Percentiles rank a stretch among this genome's conserved stretches.
phyloP scores from a whole-genome alignment of 2,329 filamentous ascomycete genomes.

The Cladosporium sp. region DNA sequence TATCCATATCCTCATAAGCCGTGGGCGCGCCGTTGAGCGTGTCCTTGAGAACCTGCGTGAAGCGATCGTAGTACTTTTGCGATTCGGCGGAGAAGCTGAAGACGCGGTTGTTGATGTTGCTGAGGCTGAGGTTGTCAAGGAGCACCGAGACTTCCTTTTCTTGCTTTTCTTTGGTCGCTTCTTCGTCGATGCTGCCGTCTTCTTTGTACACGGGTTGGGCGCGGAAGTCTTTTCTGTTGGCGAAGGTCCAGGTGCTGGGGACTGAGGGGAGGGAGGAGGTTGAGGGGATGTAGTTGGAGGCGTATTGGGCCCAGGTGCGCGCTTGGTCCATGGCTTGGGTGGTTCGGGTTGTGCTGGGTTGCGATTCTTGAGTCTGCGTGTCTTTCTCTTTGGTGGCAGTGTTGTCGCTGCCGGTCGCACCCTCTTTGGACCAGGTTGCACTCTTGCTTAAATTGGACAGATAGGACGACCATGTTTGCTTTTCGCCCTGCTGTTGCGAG shows the following conservation, averaged over 20 bases:
- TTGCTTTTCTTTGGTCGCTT: constrained; percentile 48
- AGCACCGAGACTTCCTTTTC: constrained; percentile 70
- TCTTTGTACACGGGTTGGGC: constrained; percentile 33
- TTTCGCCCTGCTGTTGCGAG: constrained; percentile 28
- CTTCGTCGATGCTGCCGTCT: constrained; percentile 34
- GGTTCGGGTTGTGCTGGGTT: not conserved
- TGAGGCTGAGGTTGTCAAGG: constrained; percentile 78
- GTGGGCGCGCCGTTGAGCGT: constrained; percentile 88
- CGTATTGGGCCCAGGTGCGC: constrained; percentile 30
- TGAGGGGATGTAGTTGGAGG: constrained; percentile 22
- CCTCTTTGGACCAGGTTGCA: constrained; percentile 1
- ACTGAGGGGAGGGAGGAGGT: constrained; percentile 17
- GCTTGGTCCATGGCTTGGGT: constrained; percentile 11
- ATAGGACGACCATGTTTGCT: constrained; percentile 33
- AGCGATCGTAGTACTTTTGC: constrained; percentile 72
- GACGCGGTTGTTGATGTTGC: constrained; percentile 77
- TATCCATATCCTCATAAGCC: constrained; percentile 83
- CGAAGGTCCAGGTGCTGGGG: constrained; percentile 18
- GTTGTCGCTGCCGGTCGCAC: not conserved
- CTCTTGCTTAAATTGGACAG: constrained; percentile 22
- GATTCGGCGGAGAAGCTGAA: constrained; percentile 82
- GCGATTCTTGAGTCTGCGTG: not conserved
- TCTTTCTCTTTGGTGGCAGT: not conserved
- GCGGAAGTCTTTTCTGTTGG: constrained; percentile 30
- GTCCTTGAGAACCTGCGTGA: constrained; percentile 88